Conservation (phyloP, 345 rosid genomes). For the Moringa oleifera region DNA sequence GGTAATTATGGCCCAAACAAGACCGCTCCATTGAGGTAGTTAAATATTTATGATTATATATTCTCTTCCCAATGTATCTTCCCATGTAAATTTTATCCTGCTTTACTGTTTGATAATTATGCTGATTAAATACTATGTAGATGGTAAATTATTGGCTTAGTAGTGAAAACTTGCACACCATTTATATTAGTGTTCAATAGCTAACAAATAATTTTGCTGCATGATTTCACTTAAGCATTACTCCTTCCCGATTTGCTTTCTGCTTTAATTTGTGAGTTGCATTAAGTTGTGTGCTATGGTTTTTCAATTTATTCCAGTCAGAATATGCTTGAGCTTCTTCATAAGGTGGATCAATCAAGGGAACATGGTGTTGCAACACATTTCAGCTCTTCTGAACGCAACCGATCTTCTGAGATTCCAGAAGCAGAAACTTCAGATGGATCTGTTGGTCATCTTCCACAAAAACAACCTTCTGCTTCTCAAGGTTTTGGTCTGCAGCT, state of each 20-base stretch:
- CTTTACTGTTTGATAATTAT: not conserved
- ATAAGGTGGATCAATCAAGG: conserved; percentile 70
- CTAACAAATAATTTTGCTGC: not conserved
- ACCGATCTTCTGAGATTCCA: conserved; percentile 36
- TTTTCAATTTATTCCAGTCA: conserved; percentile 41
- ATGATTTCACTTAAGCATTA: not conserved
- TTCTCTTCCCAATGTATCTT: not conserved
- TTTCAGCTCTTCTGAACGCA: conserved; percentile 37
- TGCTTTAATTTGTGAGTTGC: not conserved
- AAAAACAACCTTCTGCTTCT: conserved; percentile 48
- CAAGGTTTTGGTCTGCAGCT: conserved; percentile 79
- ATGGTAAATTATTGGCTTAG: no score
- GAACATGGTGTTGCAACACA: conserved; percentile 39
- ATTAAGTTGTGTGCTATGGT: conserved; percentile 9
- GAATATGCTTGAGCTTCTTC: conserved; percentile 89
- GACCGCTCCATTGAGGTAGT: conserved; percentile 54
- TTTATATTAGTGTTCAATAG: no score
- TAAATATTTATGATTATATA: not conserved
- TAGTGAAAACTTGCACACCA: no score
- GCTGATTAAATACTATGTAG: not conserved
- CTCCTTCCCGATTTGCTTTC: not conserved
- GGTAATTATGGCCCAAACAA: conserved; percentile 31
- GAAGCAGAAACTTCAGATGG: conserved; percentile 52
- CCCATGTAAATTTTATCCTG: conserved; percentile 1
- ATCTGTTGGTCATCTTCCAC: conserved; percentile 48